These are phyloP conservation scores for Alternaria arborescens DNA, from an alignment of 2,329 filamentous ascomycete genomes.

Conservation along the genomic window DNA sequence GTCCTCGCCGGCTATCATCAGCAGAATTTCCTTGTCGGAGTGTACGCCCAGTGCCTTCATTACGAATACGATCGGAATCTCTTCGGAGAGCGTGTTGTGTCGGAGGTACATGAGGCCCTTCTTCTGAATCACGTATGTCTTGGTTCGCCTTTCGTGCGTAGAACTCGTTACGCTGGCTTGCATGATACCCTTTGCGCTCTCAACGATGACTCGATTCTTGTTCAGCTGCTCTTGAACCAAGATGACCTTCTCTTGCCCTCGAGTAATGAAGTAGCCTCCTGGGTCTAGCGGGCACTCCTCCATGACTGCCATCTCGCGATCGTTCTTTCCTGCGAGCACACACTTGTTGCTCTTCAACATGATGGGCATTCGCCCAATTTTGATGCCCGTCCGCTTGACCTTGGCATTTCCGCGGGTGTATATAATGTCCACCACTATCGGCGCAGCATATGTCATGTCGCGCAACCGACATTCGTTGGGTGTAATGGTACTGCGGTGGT, in stretches of 20 bases:
- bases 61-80: conserved; percentile 92
- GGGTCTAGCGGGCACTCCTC: conserved; percentile 97
- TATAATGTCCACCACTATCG: conserved; percentile 90
- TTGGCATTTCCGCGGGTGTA: conserved; percentile 84
- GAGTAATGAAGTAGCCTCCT: conserved; percentile 97
- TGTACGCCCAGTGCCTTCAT: conserved; percentile 93
- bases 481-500: conserved; percentile 68
- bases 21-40: conserved; percentile 93
- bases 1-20: conserved; percentile 88
- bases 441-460: conserved; percentile 97
- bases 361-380: conserved; percentile 90
- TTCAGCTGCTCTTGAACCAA: conserved; percentile 97
- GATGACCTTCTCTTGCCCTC: conserved; percentile 98
- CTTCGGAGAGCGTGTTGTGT: conserved; percentile 92
- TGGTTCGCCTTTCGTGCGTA: conserved; percentile 96
- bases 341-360: conserved; percentile 98
- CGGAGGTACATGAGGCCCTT: conserved; percentile 89
- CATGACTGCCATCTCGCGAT: conserved; percentile 87
- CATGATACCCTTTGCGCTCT: conserved; percentile 92
- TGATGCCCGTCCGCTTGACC: conserved; percentile 75
- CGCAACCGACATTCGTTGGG: conserved; percentile 96
- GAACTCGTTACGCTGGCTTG: conserved; percentile 93
- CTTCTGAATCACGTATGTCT: conserved; percentile 94
- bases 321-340: conserved; percentile 81
- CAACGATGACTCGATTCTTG: conserved; percentile 98